Base-by-base conservation (phyloP, 768 basidiomycete genomes). In the Pilatotrama ljubarskyi region DNA sequence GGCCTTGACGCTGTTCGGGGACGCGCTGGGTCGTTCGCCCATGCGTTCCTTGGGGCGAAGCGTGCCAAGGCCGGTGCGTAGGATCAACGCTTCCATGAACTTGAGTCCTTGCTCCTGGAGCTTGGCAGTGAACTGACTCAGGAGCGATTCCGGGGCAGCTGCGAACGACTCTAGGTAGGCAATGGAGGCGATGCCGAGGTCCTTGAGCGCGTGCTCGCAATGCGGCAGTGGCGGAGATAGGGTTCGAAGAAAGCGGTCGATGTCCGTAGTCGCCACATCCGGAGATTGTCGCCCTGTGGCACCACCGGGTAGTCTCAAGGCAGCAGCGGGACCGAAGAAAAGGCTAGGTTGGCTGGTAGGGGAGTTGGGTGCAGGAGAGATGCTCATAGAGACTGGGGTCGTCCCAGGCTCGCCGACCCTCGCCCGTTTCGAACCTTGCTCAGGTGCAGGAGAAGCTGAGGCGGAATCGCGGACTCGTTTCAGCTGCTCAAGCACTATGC, bases 81-180 rank as follows among this genome's bases (percentile, higher is more conserved):
- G 29, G 15, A 58, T 42, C 15, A 58, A 32, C 17, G 57, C 49
- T 14, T 58, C 57, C 42, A 51, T 44, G 49, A 51, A 51, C 15
- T 29, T 51, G 32, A 58, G 36, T 1, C 57, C 57, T 7, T 14
- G 49, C 42, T 32, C 42, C 7, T 42, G 57, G 4, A 58, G 57
- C 10, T n/a, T 38, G 14, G 36, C 41, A 20, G 42, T 29, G 18
- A 44, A 15, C 0, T 51, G 15, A 29, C 29, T 18, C 17, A 44
- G 35, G 41, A 42, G 14, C n/a, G 25, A 20, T 22, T 26, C 25
- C 2, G 47, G 47, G 11, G 48, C 38, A n/a, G 10, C 14, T 8
- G 55, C 55, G 47, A 57, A 40, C 2, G 55, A 50, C 32, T 50
- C 43, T 9, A 57, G 20, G 42, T 50, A 50, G 9, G 25, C 22